These are phyloP conservation scores for Scorias spongiosa DNA, from an alignment of 2,329 filamentous ascomycete species.

Conservation along the genomic window DNA sequence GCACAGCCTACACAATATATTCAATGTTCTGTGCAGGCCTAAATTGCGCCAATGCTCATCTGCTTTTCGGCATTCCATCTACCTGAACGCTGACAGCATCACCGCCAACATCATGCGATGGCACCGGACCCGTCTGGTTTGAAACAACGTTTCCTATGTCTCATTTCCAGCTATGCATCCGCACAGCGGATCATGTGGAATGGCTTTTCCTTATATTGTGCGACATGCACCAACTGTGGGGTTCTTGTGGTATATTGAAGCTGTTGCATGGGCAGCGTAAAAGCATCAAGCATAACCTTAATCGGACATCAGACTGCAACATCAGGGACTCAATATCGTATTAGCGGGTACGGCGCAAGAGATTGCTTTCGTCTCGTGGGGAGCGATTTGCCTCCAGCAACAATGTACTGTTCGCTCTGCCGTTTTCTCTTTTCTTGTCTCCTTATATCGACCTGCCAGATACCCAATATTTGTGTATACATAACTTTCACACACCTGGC, in stretches of 20 bases:
- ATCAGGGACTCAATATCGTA: neutral
- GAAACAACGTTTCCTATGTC: neutral
- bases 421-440: no score
- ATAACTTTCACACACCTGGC: neutral
- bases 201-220: no score
- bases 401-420: neutral
- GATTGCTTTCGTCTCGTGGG: neutral
- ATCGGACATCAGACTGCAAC: neutral
- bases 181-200: neutral
- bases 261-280: neutral
- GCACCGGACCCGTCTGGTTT: neutral
- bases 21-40: neutral
- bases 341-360: neutral
- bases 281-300: constrained; percentile 2
- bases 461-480: neutral
- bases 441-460: neutral
- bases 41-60: neutral
- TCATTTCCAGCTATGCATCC: neutral
- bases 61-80: neutral
- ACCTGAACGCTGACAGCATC: no score
- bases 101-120: no score
- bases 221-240: no score
- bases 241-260: neutral
- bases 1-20: constrained; percentile 3
- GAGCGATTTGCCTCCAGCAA: neutral